A percentile compares a stretch with the other conserved stretches of the same genome.
These are phyloP conservation scores for Elaeagnus macrophylla DNA, from an alignment of 306 rosid species.

Conservation along the genomic window DNA sequence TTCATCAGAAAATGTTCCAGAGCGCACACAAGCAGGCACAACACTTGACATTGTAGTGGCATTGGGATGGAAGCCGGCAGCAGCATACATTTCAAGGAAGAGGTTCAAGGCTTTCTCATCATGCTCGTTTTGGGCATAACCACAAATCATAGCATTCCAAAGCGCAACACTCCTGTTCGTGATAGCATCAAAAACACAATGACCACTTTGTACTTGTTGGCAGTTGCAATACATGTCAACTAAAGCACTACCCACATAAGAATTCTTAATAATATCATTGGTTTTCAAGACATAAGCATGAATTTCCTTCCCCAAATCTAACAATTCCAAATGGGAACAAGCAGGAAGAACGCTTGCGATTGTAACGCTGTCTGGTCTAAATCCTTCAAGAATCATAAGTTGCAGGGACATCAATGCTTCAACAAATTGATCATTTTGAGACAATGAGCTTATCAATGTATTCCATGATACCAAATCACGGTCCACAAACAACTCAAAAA, in stretches of 20 bases:
- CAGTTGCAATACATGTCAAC: slow-evolving; percentile 89
- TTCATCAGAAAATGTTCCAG: slow-evolving; percentile 29
- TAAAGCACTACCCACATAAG: slow-evolving; percentile 67
- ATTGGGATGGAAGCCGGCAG: slow-evolving; percentile 37
- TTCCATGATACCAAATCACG: slow-evolving; percentile 77
- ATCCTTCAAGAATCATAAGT: slow-evolving; percentile 42
- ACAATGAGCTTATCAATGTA: slow-evolving; percentile 60
- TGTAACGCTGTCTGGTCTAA: slow-evolving; percentile 64
- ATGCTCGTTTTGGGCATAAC: slow-evolving; percentile 55
- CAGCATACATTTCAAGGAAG: slow-evolving; percentile 51
- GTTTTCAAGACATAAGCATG: slow-evolving; percentile 56
- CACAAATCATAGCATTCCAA: slow-evolving; percentile 80
- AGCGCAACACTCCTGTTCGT: slow-evolving; percentile 36
- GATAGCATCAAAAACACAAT: slow-evolving; percentile 42
- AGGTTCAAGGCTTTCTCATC: slow-evolving; percentile 49
- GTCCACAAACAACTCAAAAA: slow-evolving; percentile 55
- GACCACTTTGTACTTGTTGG: slow-evolving; percentile 41
- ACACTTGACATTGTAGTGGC: slow-evolving; percentile 63
- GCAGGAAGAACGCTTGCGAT: slow-evolving; percentile 74
- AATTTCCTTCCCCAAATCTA: slow-evolving; percentile 50
- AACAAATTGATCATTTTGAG: slow-evolving; percentile 55
- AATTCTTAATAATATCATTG: slow-evolving; percentile 40
- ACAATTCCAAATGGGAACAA: slow-evolving; percentile 68
- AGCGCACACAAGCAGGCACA: slow-evolving; percentile 59
- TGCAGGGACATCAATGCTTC: slow-evolving; percentile 45